Conservation (phyloP, 1,284 basidiomycete species). For the Malassezia sympodialis region DNA sequence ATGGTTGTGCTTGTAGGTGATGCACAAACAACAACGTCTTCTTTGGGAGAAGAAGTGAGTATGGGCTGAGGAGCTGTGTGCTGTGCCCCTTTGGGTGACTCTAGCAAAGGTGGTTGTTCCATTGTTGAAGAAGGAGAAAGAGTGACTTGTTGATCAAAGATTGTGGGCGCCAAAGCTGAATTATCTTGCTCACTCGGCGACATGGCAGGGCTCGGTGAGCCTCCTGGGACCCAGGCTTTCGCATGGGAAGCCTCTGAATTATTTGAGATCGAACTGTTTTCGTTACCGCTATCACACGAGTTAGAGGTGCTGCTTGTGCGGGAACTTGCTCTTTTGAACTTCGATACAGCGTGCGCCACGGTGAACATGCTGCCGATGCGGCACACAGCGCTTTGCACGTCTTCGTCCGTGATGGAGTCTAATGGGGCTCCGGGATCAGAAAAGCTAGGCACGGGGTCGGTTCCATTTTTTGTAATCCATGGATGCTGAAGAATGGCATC, state of each 20-base stretch:
- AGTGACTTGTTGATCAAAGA: not conserved
- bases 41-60: not conserved
- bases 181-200: not conserved
- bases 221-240: not conserved
- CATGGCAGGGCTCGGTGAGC: not conserved
- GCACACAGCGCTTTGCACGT: slow-evolving; percentile 40
- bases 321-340: slow-evolving; percentile 30
- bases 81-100: not conserved
- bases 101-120: not conserved
- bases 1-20: not conserved
- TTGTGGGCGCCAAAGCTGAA: not conserved
- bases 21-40: not conserved
- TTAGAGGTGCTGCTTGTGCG: not conserved
- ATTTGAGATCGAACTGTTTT: not conserved
- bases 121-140: not conserved
- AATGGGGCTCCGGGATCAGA: slow-evolving; percentile 27
- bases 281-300: not conserved
- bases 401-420: slow-evolving; percentile 42
- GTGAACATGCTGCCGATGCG: slow-evolving; percentile 44
- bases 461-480: slow-evolving; percentile 28
- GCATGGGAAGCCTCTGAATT: not conserved
- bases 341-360: slow-evolving; percentile 41
- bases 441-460: slow-evolving; percentile 20
- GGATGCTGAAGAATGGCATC: slow-evolving; percentile 32
- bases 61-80: not conserved